Evolutionary conservation across 2,329 filamentous ascomycete species (phyloP).

Genomic region (Scedosporium aurantiacum): DNA sequence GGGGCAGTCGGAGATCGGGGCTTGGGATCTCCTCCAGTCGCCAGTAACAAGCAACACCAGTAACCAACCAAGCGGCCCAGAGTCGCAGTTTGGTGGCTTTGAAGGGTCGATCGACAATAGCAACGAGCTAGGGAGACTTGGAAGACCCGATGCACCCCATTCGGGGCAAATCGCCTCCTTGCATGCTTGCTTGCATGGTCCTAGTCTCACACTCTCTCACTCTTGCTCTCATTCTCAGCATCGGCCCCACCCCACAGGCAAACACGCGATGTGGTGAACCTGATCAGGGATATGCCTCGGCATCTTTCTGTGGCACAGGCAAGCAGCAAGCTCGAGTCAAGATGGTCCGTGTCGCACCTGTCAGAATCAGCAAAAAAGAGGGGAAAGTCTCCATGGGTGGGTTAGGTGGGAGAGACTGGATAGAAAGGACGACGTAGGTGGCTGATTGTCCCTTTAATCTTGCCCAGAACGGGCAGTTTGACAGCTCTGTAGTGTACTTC

Average conservation of each 20-base stretch:
- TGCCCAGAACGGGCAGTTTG: too few relatives aligned
- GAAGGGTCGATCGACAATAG: too few relatives aligned
- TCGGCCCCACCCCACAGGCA: background rate
- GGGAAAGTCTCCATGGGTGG: background rate
- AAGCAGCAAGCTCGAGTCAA: background rate
- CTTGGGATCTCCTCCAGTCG: background rate
- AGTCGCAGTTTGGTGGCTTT: background rate
- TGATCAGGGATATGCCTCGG: background rate
- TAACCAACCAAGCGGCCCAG: background rate
- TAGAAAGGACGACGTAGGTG: too few relatives aligned
- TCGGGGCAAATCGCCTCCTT: background rate
- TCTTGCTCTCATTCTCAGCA: background rate
- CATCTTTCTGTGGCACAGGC: background rate
- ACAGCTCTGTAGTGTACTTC: too few relatives aligned
- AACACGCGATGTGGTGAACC: background rate
- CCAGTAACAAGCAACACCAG: background rate
- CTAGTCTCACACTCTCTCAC: background rate
- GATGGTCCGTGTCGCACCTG: background rate
- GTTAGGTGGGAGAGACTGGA: too few relatives aligned
- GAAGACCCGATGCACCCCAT: too few relatives aligned
- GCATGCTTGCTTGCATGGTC: background rate
- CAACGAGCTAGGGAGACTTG: background rate
- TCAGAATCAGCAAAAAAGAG: background rate
- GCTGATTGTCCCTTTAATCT: too few relatives aligned
- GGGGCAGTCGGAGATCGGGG: background rate